Percentiles rank a stretch among this genome's conserved stretches.
Evolutionary conservation across 2,329 filamentous ascomycete genomes (phyloP).

Genomic region (Fusarium sp.): DNA sequence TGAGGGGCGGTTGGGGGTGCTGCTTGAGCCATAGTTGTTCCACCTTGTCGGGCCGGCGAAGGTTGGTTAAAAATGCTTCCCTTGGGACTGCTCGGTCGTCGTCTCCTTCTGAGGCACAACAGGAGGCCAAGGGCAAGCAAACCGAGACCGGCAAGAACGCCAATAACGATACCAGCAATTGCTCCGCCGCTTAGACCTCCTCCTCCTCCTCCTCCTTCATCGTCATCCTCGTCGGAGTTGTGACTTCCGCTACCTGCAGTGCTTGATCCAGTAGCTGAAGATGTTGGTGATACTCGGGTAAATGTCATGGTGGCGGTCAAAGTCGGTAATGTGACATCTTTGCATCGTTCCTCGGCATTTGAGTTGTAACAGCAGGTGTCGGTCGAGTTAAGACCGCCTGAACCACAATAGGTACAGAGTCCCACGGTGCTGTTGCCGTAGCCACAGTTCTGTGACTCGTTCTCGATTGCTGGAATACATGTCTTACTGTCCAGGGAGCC

Average conservation of each 20-base stretch:
- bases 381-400: constrained; percentile 87
- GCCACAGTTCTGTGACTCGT: constrained; percentile 89
- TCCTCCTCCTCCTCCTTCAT: not conserved
- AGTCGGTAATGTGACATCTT: constrained; percentile 79
- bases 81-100: constrained; percentile 67
- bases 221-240: constrained; percentile 32
- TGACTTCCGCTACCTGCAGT: constrained; percentile 27
- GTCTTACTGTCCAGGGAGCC: constrained; percentile 74
- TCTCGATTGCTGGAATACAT: constrained; percentile 80
- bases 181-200: constrained; percentile 76
- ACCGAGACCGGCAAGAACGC: constrained; percentile 75
- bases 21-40: constrained; percentile 51
- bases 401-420: constrained; percentile 86
- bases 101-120: constrained; percentile 67
- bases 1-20: constrained; percentile 47
- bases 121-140: constrained; percentile 76
- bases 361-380: constrained; percentile 94
- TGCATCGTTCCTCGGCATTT: constrained; percentile 76
- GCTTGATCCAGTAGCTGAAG: constrained; percentile 37
- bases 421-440: constrained; percentile 77
- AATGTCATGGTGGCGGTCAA: constrained; percentile 76
- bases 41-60: constrained; percentile 70
- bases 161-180: constrained; percentile 91
- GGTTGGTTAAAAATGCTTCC: constrained; percentile 91
- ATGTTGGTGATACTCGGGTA: constrained; percentile 54